These are phyloP conservation scores for Lyophyllum decastes DNA, from an alignment of 768 basidiomycete genomes.

Conservation along the genomic window DNA sequence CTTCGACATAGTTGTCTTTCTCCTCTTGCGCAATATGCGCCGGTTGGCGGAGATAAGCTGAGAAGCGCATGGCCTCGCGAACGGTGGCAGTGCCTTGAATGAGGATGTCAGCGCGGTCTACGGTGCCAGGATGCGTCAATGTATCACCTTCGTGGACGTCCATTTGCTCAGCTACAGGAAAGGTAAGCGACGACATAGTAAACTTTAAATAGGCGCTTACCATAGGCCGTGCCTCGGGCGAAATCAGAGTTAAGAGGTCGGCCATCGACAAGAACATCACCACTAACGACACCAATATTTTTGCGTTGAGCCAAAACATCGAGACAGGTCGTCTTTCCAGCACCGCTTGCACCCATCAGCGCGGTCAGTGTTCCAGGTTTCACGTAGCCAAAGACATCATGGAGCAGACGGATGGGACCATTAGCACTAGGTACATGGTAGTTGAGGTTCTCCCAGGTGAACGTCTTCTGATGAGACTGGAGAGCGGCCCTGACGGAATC, in stretches of 20 bases:
- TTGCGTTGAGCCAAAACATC: constrained; percentile 75
- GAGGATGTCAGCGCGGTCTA: background rate
- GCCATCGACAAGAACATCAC: constrained; percentile 68
- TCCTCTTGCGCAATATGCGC: constrained; percentile 64
- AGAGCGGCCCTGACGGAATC: constrained; percentile 11
- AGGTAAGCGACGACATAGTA: constrained; percentile 23
- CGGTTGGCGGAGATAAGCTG: constrained; percentile 83
- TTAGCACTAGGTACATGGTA: constrained; percentile 73
- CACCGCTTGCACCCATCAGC: constrained; percentile 85
- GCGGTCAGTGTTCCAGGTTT: constrained; percentile 89
- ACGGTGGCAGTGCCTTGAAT: constrained; percentile 65
- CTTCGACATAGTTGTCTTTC: constrained; percentile 80
- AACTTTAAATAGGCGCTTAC: constrained; percentile 34
- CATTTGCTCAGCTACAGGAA: constrained; percentile 69
- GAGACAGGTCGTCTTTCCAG: constrained; percentile 78
- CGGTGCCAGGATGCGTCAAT: background rate
- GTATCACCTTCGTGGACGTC: constrained; percentile 69
- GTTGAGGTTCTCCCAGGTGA: constrained; percentile 83
- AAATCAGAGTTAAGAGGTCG: constrained; percentile 57
- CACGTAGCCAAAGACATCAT: constrained; percentile 79
- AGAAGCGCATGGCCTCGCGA: constrained; percentile 83
- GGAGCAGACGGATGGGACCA: constrained; percentile 62
- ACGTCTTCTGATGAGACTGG: constrained; percentile 48
- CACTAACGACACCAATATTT: constrained; percentile 66
- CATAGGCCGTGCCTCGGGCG: constrained; percentile 75